Base-by-base conservation (phyloP, 2,329 filamentous ascomycete genomes). In the Claviceps pazoutovae region DNA sequence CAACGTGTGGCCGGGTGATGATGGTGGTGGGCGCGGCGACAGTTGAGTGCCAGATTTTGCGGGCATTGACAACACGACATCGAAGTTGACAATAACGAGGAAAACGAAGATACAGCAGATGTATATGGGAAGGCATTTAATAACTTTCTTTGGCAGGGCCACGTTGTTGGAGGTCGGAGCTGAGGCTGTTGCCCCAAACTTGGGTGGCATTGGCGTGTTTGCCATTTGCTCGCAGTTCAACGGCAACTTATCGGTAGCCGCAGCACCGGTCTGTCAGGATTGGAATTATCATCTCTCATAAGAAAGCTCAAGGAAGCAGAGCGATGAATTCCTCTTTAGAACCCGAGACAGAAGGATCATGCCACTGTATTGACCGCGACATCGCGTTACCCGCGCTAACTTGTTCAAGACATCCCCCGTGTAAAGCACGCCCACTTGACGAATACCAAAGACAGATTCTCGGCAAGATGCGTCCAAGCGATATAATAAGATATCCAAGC, bases 61-160 rank as follows among this genome's bases (percentile, higher is more conserved):
- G 41, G 41, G 17, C 6, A 43, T 21, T 11, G 14, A 44, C 19
- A 44, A 44, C 19, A 44, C 19, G 42, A 44, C 42, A 26, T 44
- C 42, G 7, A 44, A 44, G 13, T 44, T 44, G 19, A 23, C 42
- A 16, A 44, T 13, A 6, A 23, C 19, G 42, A 44, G 42, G 21
- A 78, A 54, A 17, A 76, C 52, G 45, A 71, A 59, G 7, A 76
- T 56, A 53, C 68, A 68, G 34, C 62, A 66, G 21, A 74, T 55
- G 57, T 74, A 75, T 17, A 75, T 62, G 2, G 72, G 69, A 14
- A 78, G 60, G 39, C 67, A 67, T 54, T 75, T 68, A 50, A 71
- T 68, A 53, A 78, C 64, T 53, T 75, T 74, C 19, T 70, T 72
- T 1, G 74, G 74, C 39, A 76, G 60, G 41, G 63, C 56, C 48